Conservation (phyloP, 108 stramenopile species). For the Aurantiochytrium sp. region DNA sequence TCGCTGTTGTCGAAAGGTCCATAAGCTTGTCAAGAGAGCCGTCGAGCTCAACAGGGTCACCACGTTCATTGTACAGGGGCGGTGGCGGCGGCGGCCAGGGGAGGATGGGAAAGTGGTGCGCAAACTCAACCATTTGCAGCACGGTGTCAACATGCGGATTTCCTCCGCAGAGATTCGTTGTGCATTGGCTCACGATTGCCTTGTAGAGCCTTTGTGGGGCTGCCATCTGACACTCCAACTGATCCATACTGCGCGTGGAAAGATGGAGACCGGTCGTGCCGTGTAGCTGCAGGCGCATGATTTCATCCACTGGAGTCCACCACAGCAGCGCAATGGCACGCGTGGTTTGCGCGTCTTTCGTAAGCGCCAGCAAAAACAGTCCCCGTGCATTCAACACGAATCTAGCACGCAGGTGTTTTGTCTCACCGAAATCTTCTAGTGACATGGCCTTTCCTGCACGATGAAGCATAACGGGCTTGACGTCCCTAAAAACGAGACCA, state of each 20-base stretch:
- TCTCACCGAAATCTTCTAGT: neutral
- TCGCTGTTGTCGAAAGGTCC: conserved; percentile 3
- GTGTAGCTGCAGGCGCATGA: neutral
- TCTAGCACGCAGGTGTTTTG: neutral
- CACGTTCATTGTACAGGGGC: neutral
- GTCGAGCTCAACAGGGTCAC: neutral
- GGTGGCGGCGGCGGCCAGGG: conserved; percentile 9
- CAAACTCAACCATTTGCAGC: neutral
- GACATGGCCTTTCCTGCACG: neutral
- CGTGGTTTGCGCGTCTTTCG: neutral
- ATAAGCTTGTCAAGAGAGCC: neutral
- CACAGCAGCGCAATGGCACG: neutral
- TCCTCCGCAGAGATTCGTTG: neutral
- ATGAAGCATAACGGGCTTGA: neutral
- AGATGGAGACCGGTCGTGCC: neutral
- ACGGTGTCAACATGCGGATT: neutral
- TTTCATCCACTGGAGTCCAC: neutral
- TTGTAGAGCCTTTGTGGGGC: neutral
- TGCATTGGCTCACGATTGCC: neutral
- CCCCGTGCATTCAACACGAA: neutral
- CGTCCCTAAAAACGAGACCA: neutral
- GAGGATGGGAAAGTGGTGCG: neutral
- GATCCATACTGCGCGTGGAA: neutral
- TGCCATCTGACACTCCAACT: neutral
- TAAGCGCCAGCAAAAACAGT: neutral